phyloP scores from a whole-genome alignment of 116 monocot species.

The Posidonia oceanica region DNA sequence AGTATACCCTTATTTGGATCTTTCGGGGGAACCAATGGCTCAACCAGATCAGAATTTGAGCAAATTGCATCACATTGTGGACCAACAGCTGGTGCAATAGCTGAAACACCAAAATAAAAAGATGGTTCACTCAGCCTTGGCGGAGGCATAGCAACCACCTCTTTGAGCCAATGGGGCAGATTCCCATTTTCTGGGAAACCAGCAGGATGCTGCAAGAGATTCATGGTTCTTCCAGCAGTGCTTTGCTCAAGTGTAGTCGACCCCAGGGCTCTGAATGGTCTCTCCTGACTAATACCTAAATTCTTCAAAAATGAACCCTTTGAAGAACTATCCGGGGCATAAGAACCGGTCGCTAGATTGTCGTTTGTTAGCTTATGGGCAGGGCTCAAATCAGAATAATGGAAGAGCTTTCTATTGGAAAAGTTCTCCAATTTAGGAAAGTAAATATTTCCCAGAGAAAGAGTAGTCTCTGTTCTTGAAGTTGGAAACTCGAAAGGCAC shows the following conservation, averaged over 20 bases:
- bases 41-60: slow-evolving; percentile 1
- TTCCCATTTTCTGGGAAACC: slow-evolving; percentile 8
- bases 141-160: slow-evolving; percentile 11
- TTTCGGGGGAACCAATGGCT: slow-evolving; percentile 9
- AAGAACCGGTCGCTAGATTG: neutral
- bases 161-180: slow-evolving; percentile 81
- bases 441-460: slow-evolving; percentile 59
- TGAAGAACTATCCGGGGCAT: neutral
- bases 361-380: slow-evolving; percentile 1
- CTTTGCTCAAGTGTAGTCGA: slow-evolving; percentile 6
- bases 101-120: slow-evolving; percentile 8
- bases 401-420: slow-evolving; percentile 1
- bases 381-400: neutral
- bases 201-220: slow-evolving; percentile 6
- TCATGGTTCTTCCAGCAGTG: neutral
- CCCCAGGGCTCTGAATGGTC: neutral
- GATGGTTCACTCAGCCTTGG: slow-evolving; percentile 8
- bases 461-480: slow-evolving; percentile 24
- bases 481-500: slow-evolving; percentile 22
- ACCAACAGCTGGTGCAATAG: neutral
- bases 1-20: slow-evolving; percentile 24
- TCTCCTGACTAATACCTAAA: neutral
- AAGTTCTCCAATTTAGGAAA: slow-evolving; percentile 10
- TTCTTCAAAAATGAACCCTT: slow-evolving; percentile 7
- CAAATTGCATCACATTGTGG: neutral